phyloP scores from a whole-genome alignment of 495 filamentous ascomycete species.

The Trichoderma asperelloides region DNA sequence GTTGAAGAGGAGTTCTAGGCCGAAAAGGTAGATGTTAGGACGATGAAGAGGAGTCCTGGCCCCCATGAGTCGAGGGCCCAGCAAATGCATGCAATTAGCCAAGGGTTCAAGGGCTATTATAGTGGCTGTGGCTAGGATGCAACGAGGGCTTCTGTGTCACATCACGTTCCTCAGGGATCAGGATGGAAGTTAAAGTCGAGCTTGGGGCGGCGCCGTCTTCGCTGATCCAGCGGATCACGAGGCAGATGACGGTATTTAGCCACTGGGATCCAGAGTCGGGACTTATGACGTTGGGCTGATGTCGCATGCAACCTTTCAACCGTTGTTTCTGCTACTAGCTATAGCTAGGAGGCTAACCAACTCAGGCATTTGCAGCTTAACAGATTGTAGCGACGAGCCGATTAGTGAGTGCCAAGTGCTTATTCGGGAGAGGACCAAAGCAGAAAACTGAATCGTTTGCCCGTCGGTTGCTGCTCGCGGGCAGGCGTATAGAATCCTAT shows the following conservation, averaged over 20 bases:
- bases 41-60: background rate
- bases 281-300: constrained; percentile 3
- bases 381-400: no score
- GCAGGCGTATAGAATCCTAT: no score
- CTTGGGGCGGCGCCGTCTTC: background rate
- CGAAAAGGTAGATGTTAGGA: background rate
- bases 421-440: background rate
- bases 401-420: no score
- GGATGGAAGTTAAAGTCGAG: background rate
- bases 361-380: background rate
- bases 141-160: background rate
- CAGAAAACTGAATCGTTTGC: no score
- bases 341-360: background rate
- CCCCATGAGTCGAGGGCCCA: background rate
- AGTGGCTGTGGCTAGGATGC: background rate
- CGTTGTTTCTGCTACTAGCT: background rate
- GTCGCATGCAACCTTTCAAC: background rate
- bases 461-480: no score
- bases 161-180: background rate
- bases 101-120: background rate
- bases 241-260: constrained; percentile 1
- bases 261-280: background rate
- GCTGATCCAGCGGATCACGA: constrained; percentile 5
- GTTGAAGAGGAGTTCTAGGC: background rate
- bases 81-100: background rate